A percentile compares a stretch with the other conserved stretches of the same genome.
These are phyloP conservation scores for Avena atlantica DNA, from an alignment of 176 grass and related monocot species.

Conservation along the genomic window DNA sequence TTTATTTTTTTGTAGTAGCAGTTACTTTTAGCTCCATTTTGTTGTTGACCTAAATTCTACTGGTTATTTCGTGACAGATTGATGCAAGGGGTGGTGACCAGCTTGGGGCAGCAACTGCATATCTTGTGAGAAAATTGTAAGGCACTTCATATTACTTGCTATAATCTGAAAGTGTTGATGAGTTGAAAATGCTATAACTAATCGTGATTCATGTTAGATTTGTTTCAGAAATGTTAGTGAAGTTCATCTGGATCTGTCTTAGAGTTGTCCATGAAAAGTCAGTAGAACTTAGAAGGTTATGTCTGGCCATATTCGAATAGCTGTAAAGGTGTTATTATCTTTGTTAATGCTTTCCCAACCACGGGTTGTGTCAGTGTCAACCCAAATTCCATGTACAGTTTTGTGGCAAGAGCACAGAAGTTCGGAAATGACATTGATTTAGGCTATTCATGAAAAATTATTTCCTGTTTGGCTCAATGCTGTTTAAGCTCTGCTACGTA, in stretches of 20 bases:
- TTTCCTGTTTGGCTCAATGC: not conserved
- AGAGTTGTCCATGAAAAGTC: not conserved
- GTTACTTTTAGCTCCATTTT: not conserved
- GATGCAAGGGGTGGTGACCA: conserved; percentile 58
- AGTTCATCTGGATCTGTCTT: not conserved
- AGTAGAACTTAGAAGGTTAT: not conserved
- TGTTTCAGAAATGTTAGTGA: not conserved
- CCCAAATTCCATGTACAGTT: not conserved
- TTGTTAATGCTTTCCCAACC: too few relatives aligned
- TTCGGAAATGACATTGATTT: not conserved
- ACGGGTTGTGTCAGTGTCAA: not conserved
- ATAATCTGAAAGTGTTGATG: not conserved
- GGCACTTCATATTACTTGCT: conserved; percentile 6
- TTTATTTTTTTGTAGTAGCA: conserved; percentile 26
- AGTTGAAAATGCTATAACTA: not conserved
- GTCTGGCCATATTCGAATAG: not conserved
- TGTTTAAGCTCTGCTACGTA: not conserved
- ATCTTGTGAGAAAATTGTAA: conserved; percentile 64
- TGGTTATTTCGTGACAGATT: conserved; percentile 36
- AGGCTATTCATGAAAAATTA: not conserved
- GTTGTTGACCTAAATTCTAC: conserved; percentile 10
- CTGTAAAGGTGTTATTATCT: not conserved
- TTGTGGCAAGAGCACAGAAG: not conserved
- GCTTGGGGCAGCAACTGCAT: conserved; percentile 76
- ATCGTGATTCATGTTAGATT: not conserved